phyloP scores from a whole-genome alignment of 1,139 yeast species.

The Saccharomycopsis hybrid region DNA sequence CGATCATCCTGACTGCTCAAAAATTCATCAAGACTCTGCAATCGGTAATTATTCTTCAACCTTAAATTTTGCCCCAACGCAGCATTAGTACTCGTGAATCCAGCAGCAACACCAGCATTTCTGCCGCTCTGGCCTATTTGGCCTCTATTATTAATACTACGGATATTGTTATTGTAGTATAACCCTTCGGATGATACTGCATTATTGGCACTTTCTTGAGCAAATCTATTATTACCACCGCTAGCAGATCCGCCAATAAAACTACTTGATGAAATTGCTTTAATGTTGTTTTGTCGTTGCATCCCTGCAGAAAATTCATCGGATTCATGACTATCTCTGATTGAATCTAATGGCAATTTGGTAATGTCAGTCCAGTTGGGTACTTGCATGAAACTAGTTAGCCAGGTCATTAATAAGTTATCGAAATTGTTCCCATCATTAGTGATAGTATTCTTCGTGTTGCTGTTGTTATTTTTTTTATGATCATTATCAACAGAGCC shows the following conservation, averaged over 20 bases:
- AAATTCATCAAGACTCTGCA: slow-evolving; percentile 82
- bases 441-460: background rate
- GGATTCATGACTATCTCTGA: slow-evolving; percentile 31
- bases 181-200: slow-evolving; percentile 6
- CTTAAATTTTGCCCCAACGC: slow-evolving; percentile 13
- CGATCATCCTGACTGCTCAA: slow-evolving; percentile 41
- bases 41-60: slow-evolving; percentile 38
- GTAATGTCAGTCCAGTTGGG: slow-evolving; percentile 35
- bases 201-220: slow-evolving; percentile 1
- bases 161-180: background rate
- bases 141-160: background rate
- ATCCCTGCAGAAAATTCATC: slow-evolving; percentile 5
- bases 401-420: slow-evolving; percentile 9
- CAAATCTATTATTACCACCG: slow-evolving; percentile 21
- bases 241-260: slow-evolving; percentile 7
- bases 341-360: slow-evolving; percentile 32
- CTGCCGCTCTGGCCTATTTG: background rate
- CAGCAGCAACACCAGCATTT: background rate
- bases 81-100: slow-evolving; percentile 7
- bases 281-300: background rate
- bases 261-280: background rate
- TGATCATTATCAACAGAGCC: background rate
- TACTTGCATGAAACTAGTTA: slow-evolving; percentile 28
- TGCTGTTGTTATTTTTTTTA: background rate
- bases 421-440: slow-evolving; percentile 18